A percentile compares a stretch with the other conserved stretches of the same genome.
Evolutionary conservation across 192 early-diverging fungal species (phyloP).

Genomic region (Linnemannia zychae): DNA sequence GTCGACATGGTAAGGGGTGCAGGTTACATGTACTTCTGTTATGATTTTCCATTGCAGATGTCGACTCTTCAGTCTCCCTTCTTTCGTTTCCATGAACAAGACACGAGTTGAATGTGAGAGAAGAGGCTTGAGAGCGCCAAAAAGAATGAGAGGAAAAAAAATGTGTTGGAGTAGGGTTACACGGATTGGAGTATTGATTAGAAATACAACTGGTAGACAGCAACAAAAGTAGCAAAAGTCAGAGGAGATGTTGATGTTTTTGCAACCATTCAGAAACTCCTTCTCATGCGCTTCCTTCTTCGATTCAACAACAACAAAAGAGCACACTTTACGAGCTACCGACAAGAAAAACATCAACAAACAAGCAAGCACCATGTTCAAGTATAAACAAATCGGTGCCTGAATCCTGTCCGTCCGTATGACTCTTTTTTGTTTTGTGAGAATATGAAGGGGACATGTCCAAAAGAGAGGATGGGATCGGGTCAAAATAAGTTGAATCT

Average conservation of each 20-base stretch:
- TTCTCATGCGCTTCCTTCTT: too few relatives aligned
- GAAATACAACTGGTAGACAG: too few relatives aligned
- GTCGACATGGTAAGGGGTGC: too few relatives aligned
- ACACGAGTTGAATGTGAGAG: background rate
- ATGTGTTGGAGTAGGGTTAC: background rate
- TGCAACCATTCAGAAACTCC: too few relatives aligned
- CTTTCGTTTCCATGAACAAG: background rate
- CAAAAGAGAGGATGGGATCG: background rate
- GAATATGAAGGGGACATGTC: background rate
- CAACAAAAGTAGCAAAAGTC: background rate
- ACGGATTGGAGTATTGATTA: background rate
- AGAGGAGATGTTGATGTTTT: too few relatives aligned
- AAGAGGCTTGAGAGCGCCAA: background rate
- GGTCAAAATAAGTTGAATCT: background rate
- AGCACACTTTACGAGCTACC: too few relatives aligned
- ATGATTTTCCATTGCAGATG: background rate
- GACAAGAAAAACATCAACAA: too few relatives aligned
- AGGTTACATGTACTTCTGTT: background rate
- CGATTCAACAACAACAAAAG: too few relatives aligned
- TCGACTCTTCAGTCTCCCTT: background rate
- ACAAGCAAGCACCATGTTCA: too few relatives aligned
- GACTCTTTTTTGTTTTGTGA: too few relatives aligned
- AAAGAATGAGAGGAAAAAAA: background rate
- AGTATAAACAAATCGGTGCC: too few relatives aligned
- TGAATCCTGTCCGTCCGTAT: too few relatives aligned